Conservation (phyloP, 192 early-diverging fungal species). For the Podila verticillata region DNA sequence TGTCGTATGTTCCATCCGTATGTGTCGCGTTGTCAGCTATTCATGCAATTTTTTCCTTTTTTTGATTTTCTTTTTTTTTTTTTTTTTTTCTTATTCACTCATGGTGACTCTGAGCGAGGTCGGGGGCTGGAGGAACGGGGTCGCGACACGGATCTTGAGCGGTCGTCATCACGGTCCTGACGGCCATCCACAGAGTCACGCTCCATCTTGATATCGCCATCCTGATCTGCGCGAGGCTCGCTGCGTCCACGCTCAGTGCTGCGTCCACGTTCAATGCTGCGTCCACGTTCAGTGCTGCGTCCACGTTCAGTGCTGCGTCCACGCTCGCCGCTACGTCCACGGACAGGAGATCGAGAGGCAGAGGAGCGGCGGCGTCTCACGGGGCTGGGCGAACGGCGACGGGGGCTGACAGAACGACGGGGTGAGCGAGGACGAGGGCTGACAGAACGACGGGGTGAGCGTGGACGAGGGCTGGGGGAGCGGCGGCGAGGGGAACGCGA, state of each 20-base stretch:
- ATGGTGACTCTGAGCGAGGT: conserved; percentile 37
- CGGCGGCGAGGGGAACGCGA: conserved; percentile 46
- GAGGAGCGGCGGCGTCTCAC: conserved; percentile 29
- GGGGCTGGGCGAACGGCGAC: conserved; percentile 35
- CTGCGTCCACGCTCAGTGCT: conserved; percentile 16
- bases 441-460: conserved; percentile 43
- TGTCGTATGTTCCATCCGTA: too few species aligned
- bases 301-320: neutral
- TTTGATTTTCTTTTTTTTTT: too few species aligned
- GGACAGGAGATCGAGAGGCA: conserved; percentile 42
- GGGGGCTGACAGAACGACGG: conserved; percentile 58
- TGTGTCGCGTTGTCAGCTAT: too few species aligned
- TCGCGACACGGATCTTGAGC: conserved; percentile 22
- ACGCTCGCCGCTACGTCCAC: neutral
- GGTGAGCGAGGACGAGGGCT: conserved; percentile 20
- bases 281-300: too few species aligned
- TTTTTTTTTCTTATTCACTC: too few species aligned
- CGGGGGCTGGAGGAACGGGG: conserved; percentile 29
- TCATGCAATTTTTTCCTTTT: too few species aligned
- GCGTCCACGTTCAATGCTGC: neutral
- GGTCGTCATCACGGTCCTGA: conserved; percentile 6
- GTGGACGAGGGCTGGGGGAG: conserved; percentile 52
- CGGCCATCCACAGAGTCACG: conserved; percentile 11
- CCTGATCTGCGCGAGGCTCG: conserved; percentile 19
- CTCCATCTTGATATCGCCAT: conserved; percentile 21